phyloP scores from a whole-genome alignment of 805 yeast species.

The Wickerhamiella qilinensis region DNA sequence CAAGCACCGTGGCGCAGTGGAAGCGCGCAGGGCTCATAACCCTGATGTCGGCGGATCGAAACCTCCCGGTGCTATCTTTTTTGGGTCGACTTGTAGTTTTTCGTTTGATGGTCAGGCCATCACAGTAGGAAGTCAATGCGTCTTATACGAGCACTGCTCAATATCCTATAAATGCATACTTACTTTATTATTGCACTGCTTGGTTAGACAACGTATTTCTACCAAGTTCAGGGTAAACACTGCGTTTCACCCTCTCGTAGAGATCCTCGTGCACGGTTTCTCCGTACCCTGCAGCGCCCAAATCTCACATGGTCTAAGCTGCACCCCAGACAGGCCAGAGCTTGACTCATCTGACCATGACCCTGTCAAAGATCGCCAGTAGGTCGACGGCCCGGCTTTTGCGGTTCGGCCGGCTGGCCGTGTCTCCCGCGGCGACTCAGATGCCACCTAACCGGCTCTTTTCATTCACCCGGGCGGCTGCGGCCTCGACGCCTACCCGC shows the following conservation, averaged over 20 bases:
- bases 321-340: no score
- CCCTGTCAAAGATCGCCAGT: neutral
- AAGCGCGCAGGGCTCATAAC: constrained; percentile 96
- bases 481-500: constrained; percentile 35
- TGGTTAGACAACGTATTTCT: no score
- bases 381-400: neutral
- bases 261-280: no score
- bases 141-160: no score
- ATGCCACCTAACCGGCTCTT: neutral
- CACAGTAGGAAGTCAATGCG: no score
- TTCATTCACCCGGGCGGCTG: neutral
- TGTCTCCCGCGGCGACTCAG: neutral
- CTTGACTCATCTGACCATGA: constrained; percentile 1
- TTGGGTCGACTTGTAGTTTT: constrained; percentile 11
- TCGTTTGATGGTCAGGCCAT: no score
- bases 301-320: no score
- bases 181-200: no score
- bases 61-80: constrained; percentile 64
- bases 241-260: no score
- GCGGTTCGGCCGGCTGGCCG: neutral
- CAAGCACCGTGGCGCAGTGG: constrained; percentile 24
- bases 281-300: no score
- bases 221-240: no score
- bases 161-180: no score
- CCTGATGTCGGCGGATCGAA: constrained; percentile 90